A percentile compares a stretch with the other conserved stretches of the same genome.
Conservation (phyloP, 768 basidiomycete species). For the Albatrellus ellisii region DNA sequence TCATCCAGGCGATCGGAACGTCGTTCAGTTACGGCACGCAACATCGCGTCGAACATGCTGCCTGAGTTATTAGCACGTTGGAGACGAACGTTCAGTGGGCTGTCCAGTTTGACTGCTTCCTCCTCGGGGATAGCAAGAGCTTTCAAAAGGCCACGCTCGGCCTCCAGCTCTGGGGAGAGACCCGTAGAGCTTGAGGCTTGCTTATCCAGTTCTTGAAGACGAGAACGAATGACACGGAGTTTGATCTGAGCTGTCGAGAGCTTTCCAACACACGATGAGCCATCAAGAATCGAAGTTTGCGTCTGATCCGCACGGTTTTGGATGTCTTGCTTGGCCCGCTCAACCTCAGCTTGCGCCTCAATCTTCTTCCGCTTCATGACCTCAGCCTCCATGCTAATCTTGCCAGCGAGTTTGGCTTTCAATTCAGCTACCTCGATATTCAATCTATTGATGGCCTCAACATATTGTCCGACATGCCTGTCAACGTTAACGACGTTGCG, state of each 20-base stretch:
- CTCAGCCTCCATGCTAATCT: conserved; percentile 48
- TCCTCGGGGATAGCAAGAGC: conserved; percentile 64
- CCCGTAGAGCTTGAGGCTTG: conserved; percentile 25
- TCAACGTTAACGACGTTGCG: conserved; percentile 92
- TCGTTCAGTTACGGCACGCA: conserved; percentile 73
- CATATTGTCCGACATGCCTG: conserved; percentile 89
- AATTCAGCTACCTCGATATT: conserved; percentile 75
- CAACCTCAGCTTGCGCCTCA: conserved; percentile 65
- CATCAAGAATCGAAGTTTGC: conserved; percentile 57
- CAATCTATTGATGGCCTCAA: conserved; percentile 85
- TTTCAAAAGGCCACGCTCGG: conserved; percentile 57
- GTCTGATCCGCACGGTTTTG: conserved; percentile 60
- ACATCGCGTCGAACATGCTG: conserved; percentile 76
- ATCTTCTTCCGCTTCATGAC: conserved; percentile 49
- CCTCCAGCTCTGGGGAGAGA: conserved; percentile 47
- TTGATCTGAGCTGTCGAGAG: conserved; percentile 58
- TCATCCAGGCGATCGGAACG: conserved; percentile 72
- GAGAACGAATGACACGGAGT: conserved; percentile 45
- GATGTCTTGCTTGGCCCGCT: conserved; percentile 62
- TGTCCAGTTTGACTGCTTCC: conserved; percentile 42
- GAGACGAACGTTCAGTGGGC: conserved; percentile 42
- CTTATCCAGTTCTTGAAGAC: conserved; percentile 44
- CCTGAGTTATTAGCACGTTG: conserved; percentile 61
- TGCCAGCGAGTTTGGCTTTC: conserved; percentile 73
- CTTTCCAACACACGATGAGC: conserved; percentile 61